phyloP scores from a whole-genome alignment of 2,329 filamentous ascomycete genomes.

The Gyromitra esculenta region DNA sequence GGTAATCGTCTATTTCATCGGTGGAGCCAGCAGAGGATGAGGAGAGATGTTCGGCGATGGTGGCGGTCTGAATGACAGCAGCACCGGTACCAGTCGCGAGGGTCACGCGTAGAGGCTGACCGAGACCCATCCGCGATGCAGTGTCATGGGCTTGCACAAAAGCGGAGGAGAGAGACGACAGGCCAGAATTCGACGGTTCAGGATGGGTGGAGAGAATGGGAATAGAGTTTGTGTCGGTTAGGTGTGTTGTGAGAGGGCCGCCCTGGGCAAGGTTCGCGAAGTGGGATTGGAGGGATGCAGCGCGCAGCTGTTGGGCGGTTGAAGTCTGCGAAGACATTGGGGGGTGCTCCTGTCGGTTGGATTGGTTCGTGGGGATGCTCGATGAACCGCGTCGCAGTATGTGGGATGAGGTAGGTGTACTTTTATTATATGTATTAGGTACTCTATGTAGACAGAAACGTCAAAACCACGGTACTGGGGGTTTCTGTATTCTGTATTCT shows the following conservation, averaged over 20 bases:
- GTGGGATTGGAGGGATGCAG: slow-evolving; percentile 52
- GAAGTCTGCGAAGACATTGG: slow-evolving; percentile 11
- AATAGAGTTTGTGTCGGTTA: slow-evolving; percentile 56
- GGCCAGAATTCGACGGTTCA: slow-evolving; percentile 44
- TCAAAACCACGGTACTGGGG: background rate
- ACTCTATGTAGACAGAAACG: background rate
- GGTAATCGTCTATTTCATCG: slow-evolving; percentile 31
- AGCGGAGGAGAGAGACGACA: slow-evolving; percentile 55
- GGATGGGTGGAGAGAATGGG: slow-evolving; percentile 55
- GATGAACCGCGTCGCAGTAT: background rate
- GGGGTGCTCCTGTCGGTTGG: background rate
- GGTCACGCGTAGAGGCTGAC: slow-evolving; percentile 56
- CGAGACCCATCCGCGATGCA: slow-evolving; percentile 57
- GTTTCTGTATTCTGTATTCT: background rate
- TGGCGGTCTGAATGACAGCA: slow-evolving; percentile 56
- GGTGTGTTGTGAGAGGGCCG: slow-evolving; percentile 53
- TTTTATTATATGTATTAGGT: background rate
- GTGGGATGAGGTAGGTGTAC: background rate
- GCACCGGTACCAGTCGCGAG: slow-evolving; percentile 55
- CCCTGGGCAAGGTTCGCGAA: slow-evolving; percentile 55
- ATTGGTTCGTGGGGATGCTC: background rate
- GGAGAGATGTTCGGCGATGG: slow-evolving; percentile 34
- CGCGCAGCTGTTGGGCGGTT: slow-evolving; percentile 28
- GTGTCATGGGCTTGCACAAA: slow-evolving; percentile 58
- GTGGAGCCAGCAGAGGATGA: slow-evolving; percentile 1